phyloP scores from a whole-genome alignment of 75 land plant species.

The Pinus taeda region DNA sequence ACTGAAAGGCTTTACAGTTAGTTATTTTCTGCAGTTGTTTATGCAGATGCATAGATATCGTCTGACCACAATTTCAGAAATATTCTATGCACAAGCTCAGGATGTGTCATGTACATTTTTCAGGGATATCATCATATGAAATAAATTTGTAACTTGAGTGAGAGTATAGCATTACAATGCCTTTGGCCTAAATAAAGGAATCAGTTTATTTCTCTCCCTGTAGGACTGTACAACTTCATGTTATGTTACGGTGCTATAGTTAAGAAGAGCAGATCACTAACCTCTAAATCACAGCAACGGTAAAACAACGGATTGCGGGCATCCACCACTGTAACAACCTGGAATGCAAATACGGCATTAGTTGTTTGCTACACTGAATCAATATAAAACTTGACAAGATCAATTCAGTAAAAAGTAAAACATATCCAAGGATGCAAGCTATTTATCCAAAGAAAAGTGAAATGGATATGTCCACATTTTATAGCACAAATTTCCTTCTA shows the following conservation, averaged over 20 bases:
- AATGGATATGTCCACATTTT: background rate
- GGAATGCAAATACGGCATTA: conserved; percentile 8
- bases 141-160: background rate
- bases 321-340: conserved; percentile 99
- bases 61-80: background rate
- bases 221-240: background rate
- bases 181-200: background rate
- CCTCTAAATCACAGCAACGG: conserved; percentile 98
- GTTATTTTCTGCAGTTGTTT: background rate
- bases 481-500: background rate
- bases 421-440: background rate
- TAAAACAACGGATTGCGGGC: conserved; percentile 95
- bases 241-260: background rate
- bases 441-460: background rate
- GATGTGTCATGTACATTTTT: background rate
- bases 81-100: background rate
- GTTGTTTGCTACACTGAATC: background rate
- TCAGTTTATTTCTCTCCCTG: background rate
- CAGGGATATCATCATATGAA: background rate
- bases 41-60: background rate
- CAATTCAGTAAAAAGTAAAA: background rate
- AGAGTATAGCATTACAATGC: background rate
- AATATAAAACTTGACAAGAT: background rate
- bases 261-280: conserved; percentile 16
- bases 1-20: background rate